A percentile compares a stretch with the other conserved stretches of the same genome.
These are phyloP conservation scores for Penicillium sp. DNA, from an alignment of 2,329 filamentous ascomycete species.

Conservation along the genomic window DNA sequence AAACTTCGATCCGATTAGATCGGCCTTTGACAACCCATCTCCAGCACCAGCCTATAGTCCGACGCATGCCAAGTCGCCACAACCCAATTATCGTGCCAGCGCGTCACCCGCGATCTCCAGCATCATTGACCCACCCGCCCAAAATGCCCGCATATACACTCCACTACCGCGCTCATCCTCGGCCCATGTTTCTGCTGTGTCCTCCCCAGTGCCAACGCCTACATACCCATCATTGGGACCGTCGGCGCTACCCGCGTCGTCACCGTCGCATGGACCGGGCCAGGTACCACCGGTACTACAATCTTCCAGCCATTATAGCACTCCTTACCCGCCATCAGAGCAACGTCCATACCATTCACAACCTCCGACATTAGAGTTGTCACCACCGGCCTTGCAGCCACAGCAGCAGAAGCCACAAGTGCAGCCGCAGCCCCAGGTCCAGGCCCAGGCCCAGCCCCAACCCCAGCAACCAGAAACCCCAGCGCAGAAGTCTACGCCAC, in stretches of 20 bases:
- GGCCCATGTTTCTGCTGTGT: slow-evolving; percentile 24
- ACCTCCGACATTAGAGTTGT: slow-evolving; percentile 20
- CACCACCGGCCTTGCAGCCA: slow-evolving; percentile 16
- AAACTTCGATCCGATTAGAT: slow-evolving; percentile 86
- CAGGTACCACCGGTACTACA: slow-evolving; percentile 17
- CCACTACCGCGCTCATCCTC: slow-evolving; percentile 29
- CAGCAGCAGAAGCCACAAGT: slow-evolving; percentile 22
- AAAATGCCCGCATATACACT: slow-evolving; percentile 32
- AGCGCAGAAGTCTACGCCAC: slow-evolving; percentile 16
- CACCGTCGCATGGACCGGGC: slow-evolving; percentile 22
- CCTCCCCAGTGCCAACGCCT: slow-evolving; percentile 27
- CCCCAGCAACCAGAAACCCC: slow-evolving; percentile 9
- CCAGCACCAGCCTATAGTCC: slow-evolving; percentile 44
- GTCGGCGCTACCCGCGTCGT: slow-evolving; percentile 23
- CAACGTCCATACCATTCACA: slow-evolving; percentile 27
- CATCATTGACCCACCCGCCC: slow-evolving; percentile 69
- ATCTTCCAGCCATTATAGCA: slow-evolving; percentile 13
- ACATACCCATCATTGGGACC: slow-evolving; percentile 24
- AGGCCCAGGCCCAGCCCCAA: slow-evolving; percentile 13
- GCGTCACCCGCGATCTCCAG: slow-evolving; percentile 90
- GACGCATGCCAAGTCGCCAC: slow-evolving; percentile 50
- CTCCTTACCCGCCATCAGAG: slow-evolving; percentile 22
- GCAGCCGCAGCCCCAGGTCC: background rate
- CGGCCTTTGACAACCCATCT: slow-evolving; percentile 54
- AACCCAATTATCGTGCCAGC: slow-evolving; percentile 66